A percentile compares a stretch with the other conserved stretches of the same genome.
Evolutionary conservation across 441 rosid genomes (phyloP).

Genomic region (Gossypium gossypioides): DNA sequence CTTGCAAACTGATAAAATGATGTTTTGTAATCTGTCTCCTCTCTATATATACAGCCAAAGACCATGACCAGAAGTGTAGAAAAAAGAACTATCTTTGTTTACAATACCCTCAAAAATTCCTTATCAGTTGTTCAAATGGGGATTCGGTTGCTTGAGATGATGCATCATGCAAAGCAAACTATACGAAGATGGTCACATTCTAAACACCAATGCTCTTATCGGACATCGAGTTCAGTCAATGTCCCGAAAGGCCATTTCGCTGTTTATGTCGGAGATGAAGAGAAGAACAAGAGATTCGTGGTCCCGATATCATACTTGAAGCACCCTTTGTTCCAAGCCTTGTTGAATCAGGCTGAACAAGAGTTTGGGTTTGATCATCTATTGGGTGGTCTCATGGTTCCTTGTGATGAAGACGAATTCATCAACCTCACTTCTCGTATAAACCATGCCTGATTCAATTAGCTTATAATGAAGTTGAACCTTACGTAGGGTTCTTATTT

Average conservation of each 20-base stretch:
- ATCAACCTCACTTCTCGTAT: conserved; percentile 22
- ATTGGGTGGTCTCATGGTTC: conserved; percentile 30
- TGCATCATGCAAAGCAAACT: conserved; percentile 4
- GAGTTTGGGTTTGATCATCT: conserved; percentile 40
- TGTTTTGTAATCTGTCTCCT: not conserved
- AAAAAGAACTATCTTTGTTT: not conserved
- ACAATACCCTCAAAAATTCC: not conserved
- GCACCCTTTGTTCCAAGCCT: conserved; percentile 32
- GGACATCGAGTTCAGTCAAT: conserved; percentile 14
- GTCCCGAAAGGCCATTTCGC: conserved; percentile 46
- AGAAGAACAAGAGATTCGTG: conserved; percentile 25
- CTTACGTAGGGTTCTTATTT: not conserved
- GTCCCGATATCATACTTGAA: conserved; percentile 31
- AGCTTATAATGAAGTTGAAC: not conserved
- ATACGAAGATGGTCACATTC: conserved; percentile 5
- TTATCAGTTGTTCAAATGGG: not conserved
- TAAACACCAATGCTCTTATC: not conserved
- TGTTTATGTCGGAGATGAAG: conserved; percentile 34
- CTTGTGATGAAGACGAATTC: conserved; percentile 34
- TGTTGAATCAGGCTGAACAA: conserved; percentile 35
- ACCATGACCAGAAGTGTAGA: not conserved
- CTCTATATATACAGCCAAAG: not conserved
- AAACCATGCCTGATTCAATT: not conserved
- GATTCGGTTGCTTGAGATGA: not conserved
- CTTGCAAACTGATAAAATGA: not conserved